phyloP scores from a whole-genome alignment of 345 rosid species.

The Anacardium occidentale region DNA sequence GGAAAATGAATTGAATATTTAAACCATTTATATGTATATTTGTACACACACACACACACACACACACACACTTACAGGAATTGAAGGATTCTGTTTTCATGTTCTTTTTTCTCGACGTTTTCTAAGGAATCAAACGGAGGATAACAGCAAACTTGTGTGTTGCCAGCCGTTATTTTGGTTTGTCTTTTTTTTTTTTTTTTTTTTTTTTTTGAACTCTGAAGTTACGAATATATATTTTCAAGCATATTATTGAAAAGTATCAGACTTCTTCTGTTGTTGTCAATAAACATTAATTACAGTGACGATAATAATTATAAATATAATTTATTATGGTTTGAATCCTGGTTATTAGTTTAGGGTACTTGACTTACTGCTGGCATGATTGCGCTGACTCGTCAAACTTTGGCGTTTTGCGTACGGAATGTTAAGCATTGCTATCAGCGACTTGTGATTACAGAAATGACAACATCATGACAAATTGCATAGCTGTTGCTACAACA shows the following conservation, averaged over 20 bases:
- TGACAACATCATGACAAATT: not conserved
- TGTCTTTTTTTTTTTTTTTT: not conserved
- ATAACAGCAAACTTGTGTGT: not conserved
- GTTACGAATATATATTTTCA: not conserved
- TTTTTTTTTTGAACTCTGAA: not conserved
- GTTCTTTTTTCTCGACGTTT: slow-evolving; percentile 17
- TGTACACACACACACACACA: no score
- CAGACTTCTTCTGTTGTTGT: not conserved
- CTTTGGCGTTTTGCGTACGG: not conserved
- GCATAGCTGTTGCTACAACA: not conserved
- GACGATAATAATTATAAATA: not conserved
- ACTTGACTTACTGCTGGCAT: not conserved
- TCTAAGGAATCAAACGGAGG: slow-evolving; percentile 25
- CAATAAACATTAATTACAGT: no score
- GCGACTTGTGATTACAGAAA: no score
- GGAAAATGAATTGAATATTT: no score
- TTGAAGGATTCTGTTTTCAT: not conserved
- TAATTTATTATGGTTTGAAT: not conserved
- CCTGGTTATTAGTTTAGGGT: not conserved
- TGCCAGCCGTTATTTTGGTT: no score
- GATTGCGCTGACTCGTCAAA: slow-evolving; percentile 16
- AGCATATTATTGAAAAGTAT: not conserved
- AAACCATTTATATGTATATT: not conserved
- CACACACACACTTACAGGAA: not conserved
- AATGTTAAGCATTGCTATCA: not conserved